Conservation (phyloP, 2,329 filamentous ascomycete species). For the Didymellaceae sp. region DNA sequence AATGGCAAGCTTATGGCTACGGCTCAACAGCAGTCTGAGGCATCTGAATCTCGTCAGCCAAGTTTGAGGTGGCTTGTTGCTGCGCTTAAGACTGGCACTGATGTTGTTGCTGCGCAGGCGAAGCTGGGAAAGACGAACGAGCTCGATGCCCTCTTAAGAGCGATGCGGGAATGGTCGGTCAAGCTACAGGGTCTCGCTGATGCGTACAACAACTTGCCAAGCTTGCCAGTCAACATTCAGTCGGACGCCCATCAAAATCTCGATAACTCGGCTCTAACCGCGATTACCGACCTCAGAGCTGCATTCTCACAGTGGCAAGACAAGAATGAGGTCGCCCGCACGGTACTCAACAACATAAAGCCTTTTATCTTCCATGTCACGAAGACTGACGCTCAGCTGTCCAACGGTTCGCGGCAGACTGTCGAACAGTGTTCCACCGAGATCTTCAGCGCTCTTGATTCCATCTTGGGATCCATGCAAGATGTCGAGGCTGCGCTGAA, state of each 20-base stretch:
- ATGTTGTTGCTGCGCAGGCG: conserved; percentile 70
- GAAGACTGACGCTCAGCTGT: neutral
- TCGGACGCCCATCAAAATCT: conserved; percentile 26
- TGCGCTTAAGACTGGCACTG: conserved; percentile 68
- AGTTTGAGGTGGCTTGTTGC: conserved; percentile 67
- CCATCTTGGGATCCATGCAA: conserved; percentile 80
- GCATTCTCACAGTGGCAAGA: conserved; percentile 27
- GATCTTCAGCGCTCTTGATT: conserved; percentile 72
- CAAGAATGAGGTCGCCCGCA: conserved; percentile 31
- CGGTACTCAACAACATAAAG: conserved; percentile 64
- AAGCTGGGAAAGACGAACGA: conserved; percentile 62
- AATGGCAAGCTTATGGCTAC: conserved; percentile 25
- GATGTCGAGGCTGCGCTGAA: conserved; percentile 66
- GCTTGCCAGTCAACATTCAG: conserved; percentile 36
- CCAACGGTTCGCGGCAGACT: conserved; percentile 14
- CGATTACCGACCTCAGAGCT: conserved; percentile 23
- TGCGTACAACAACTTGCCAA: conserved; percentile 27
- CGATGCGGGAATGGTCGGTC: conserved; percentile 35
- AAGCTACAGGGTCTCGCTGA: conserved; percentile 26
- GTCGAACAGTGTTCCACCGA: conserved; percentile 60
- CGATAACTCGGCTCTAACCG: conserved; percentile 19
- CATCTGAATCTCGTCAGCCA: conserved; percentile 21
- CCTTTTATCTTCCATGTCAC: conserved; percentile 63
- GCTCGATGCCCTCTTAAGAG: conserved; percentile 30
- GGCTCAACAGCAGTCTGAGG: conserved; percentile 19